phyloP scores from a whole-genome alignment of 108 stramenopile genomes.

The Cyclotella choctawhatcheeana region DNA sequence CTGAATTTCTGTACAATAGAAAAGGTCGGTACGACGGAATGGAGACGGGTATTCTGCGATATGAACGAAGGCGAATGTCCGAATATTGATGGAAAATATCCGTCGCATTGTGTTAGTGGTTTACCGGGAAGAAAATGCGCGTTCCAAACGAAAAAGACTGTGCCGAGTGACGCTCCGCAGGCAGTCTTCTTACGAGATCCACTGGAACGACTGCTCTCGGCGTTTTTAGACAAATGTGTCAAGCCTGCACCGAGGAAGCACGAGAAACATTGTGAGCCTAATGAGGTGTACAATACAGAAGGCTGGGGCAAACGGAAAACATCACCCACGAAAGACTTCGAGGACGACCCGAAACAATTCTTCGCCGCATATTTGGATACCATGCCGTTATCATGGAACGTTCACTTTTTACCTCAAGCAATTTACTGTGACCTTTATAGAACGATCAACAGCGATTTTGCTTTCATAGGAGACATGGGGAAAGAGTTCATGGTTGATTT shows the following conservation, averaged over 20 bases:
- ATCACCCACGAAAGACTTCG: conserved; percentile 22
- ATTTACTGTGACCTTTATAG: conserved; percentile 58
- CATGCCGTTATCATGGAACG: conserved; percentile 64
- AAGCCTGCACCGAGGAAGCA: not conserved
- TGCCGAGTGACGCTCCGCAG: conserved; percentile 34
- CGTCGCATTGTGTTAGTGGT: not conserved
- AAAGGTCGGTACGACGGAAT: conserved; percentile 50
- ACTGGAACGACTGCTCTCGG: conserved; percentile 59
- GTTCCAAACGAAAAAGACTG: conserved; percentile 17
- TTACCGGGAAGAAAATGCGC: conserved; percentile 22
- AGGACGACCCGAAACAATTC: conserved; percentile 33
- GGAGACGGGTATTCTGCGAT: conserved; percentile 39
- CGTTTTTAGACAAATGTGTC: conserved; percentile 62
- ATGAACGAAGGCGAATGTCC: conserved; percentile 38
- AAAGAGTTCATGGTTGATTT: conserved; percentile 46
- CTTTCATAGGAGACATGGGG: conserved; percentile 68
- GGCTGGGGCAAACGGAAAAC: not conserved
- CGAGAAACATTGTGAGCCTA: conserved; percentile 43
- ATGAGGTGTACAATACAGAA: conserved; percentile 34
- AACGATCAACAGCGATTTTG: conserved; percentile 37
- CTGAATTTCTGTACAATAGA: conserved; percentile 57
- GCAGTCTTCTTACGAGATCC: conserved; percentile 71
- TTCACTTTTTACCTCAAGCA: conserved; percentile 65
- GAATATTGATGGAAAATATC: conserved; percentile 2
- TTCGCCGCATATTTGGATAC: conserved; percentile 63